phyloP scores from a whole-genome alignment of 2,329 filamentous ascomycete genomes.

The Diaporthe eres region DNA sequence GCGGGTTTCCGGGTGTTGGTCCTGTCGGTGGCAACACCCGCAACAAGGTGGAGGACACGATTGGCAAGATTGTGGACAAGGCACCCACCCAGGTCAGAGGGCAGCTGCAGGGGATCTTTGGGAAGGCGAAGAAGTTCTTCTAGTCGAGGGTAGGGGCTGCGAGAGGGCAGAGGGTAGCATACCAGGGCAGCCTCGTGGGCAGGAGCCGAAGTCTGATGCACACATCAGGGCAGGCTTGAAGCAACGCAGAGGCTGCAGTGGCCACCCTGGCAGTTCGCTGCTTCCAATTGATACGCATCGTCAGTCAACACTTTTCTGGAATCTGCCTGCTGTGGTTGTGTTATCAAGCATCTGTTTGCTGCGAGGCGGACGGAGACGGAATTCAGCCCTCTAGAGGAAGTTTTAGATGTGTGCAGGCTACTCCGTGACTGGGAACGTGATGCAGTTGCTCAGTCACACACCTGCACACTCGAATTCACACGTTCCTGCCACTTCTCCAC shows the following conservation, averaged over 20 bases:
- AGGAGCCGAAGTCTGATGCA: neutral
- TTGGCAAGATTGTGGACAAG: constrained; percentile 34
- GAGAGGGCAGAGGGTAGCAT: neutral
- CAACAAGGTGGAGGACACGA: constrained; percentile 17
- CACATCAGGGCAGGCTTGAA: neutral
- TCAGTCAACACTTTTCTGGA: neutral
- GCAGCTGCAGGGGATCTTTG: constrained; percentile 20
- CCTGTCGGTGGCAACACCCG: neutral
- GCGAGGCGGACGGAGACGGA: too few species aligned
- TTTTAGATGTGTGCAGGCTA: too few species aligned
- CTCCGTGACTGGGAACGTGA: too few species aligned
- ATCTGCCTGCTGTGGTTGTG: too few species aligned
- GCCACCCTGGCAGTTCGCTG: neutral
- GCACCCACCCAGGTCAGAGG: constrained; percentile 22
- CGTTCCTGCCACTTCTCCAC: neutral
- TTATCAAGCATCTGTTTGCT: too few species aligned
- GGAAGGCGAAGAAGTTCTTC: constrained; percentile 31
- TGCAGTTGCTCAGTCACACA: neutral
- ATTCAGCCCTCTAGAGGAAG: too few species aligned
- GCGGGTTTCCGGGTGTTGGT: constrained; percentile 14
- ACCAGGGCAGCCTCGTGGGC: neutral
- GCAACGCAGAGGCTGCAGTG: neutral
- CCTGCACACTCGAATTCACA: neutral
- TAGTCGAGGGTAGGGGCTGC: neutral
- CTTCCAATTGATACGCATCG: neutral